Percentiles rank a stretch among this genome's conserved stretches.
Evolutionary conservation across 805 yeast species (phyloP).

Genomic region (Barnettozyma sucrosica): DNA sequence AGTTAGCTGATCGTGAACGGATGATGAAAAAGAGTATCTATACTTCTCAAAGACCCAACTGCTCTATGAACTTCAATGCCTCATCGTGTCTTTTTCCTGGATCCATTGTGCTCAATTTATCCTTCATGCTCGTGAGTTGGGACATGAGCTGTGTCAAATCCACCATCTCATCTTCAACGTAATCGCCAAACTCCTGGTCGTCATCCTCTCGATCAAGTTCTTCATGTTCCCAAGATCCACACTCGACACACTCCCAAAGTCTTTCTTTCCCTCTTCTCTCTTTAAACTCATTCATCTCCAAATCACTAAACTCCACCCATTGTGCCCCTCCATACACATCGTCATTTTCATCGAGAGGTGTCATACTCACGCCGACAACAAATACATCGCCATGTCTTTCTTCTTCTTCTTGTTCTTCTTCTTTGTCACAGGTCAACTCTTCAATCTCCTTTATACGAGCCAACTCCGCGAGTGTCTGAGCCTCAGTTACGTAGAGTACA

Average conservation of each 20-base stretch:
- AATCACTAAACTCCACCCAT: conserved; percentile 1
- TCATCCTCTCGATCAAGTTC: not conserved
- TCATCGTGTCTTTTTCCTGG: not conserved
- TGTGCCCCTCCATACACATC: not conserved
- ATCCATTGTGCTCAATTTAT: not conserved
- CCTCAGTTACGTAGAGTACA: not conserved
- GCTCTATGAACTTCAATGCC: not conserved
- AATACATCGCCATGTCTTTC: not conserved
- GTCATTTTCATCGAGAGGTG: not conserved
- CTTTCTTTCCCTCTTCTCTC: not conserved
- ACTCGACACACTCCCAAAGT: conserved; percentile 2
- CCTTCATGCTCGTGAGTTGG: not conserved
- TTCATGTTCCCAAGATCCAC: not conserved
- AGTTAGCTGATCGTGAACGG: no score
- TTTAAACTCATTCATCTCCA: conserved; percentile 1
- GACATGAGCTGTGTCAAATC: conserved; percentile 1
- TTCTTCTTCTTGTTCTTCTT: not conserved
- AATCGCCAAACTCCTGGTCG: not conserved
- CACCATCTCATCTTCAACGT: not conserved
- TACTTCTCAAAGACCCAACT: not conserved
- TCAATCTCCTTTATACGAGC: not conserved
- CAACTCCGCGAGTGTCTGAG: not conserved
- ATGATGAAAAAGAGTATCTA: no score
- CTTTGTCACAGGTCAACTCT: not conserved
- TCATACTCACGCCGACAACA: not conserved